Conservation (phyloP, 2,329 filamentous ascomycete genomes). For the Microcyclosporella mali region DNA sequence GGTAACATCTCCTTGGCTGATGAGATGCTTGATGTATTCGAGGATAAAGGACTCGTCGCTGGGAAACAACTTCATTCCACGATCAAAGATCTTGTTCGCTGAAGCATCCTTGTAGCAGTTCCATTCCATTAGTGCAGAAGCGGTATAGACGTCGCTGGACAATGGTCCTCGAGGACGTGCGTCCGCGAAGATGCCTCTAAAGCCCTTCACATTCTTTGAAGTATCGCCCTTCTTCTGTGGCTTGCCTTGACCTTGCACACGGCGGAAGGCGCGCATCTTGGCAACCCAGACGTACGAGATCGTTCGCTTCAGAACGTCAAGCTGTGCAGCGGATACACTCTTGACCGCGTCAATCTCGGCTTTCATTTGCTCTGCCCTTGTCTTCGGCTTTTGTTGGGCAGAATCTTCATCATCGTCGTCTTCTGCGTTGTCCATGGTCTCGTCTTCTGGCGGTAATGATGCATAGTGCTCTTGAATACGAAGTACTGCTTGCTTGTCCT, state of each 20-base stretch:
- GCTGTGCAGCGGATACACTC: constrained; percentile 65
- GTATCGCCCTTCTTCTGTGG: constrained; percentile 39
- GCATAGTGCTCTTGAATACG: constrained; percentile 51
- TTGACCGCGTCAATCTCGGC: constrained; percentile 52
- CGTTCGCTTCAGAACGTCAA: constrained; percentile 70
- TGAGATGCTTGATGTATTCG: constrained; percentile 91
- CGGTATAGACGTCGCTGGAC: constrained; percentile 91
- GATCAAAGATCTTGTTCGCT: constrained; percentile 91
- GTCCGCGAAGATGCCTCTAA: constrained; percentile 82
- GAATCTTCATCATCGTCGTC: constrained; percentile 51
- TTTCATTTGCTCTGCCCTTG: constrained; percentile 47
- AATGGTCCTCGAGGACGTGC: constrained; percentile 80
- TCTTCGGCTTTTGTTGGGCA: constrained; percentile 39
- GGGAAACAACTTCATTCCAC: constrained; percentile 86
- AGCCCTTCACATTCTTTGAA: constrained; percentile 45
- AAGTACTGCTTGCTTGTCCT: constrained; percentile 56
- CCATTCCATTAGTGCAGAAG: constrained; percentile 86
- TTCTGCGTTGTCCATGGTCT: constrained; percentile 31
- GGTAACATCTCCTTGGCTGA: constrained; percentile 80
- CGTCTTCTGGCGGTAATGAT: constrained; percentile 37
- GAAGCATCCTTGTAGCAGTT: constrained; percentile 92
- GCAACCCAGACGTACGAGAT: constrained; percentile 95
- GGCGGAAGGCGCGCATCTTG: constrained; percentile 85
- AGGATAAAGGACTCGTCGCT: constrained; percentile 90
- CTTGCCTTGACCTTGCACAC: constrained; percentile 75